Percentiles rank a stretch among this genome's conserved stretches.
Conservation (phyloP, 257 asterid genomes). For the Mentha longifolia region DNA sequence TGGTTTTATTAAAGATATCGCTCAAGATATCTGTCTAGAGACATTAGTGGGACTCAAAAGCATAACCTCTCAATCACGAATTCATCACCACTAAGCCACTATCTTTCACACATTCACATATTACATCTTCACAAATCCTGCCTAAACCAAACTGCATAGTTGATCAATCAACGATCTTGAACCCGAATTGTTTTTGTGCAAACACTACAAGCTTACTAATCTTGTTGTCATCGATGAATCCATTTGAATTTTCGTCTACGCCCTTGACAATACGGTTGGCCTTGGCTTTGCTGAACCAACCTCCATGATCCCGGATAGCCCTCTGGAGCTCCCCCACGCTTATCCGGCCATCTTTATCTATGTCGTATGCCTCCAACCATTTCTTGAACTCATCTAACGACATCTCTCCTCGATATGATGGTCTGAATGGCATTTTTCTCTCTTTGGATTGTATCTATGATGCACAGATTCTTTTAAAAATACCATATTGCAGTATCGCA, state of each 20-base stretch:
- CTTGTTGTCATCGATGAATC: constrained; percentile 39
- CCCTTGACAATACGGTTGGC: constrained; percentile 31
- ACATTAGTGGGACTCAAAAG: too few relatives aligned
- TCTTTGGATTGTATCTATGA: too few relatives aligned
- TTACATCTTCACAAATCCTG: not conserved
- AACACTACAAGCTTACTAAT: constrained; percentile 10
- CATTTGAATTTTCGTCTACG: constrained; percentile 37
- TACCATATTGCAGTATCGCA: too few relatives aligned
- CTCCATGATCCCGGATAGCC: constrained; percentile 39
- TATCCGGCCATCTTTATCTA: constrained; percentile 36
- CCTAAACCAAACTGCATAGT: not conserved
- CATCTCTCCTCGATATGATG: too few relatives aligned
- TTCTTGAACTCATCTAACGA: constrained; percentile 48
- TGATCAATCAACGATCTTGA: not conserved
- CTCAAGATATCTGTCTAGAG: too few relatives aligned
- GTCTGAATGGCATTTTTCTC: too few relatives aligned
- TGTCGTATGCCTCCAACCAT: constrained; percentile 49
- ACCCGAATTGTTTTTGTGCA: not conserved
- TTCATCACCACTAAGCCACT: too few relatives aligned
- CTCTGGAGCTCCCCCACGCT: constrained; percentile 40
- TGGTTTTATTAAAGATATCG: too few relatives aligned
- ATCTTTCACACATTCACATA: too few relatives aligned
- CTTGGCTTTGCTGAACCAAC: constrained; percentile 36
- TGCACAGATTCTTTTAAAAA: too few relatives aligned
- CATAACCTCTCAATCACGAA: too few relatives aligned